Conservation (phyloP, 208 protist species). For the Endotrypanum monterogeii region DNA sequence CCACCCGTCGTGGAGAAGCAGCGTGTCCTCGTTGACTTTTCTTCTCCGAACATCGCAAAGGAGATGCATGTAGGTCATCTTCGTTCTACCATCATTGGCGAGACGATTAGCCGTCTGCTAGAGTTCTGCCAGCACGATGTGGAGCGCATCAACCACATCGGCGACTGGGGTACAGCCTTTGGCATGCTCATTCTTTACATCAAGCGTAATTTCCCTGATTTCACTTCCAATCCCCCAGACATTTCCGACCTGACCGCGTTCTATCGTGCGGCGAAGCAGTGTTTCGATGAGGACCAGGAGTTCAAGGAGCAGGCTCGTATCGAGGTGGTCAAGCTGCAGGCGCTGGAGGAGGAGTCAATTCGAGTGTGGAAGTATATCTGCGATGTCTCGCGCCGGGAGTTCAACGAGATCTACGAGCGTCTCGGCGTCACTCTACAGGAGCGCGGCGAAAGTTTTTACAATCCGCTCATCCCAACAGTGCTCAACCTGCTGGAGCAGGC, state of each 20-base stretch:
- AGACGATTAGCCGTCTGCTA: conserved; percentile 92
- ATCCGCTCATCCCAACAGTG: conserved; percentile 88
- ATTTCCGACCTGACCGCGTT: conserved; percentile 95
- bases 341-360: conserved; percentile 78
- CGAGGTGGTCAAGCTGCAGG: conserved; percentile 93
- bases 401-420: conserved; percentile 92
- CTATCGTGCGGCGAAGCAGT: conserved; percentile 95
- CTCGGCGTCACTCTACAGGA: conserved; percentile 90
- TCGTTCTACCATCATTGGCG: conserved; percentile 98
- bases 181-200: conserved; percentile 98
- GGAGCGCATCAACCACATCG: conserved; percentile 97
- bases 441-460: conserved; percentile 97
- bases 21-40: conserved; percentile 96
- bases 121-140: conserved; percentile 96
- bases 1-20: conserved; percentile 65
- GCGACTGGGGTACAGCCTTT: conserved; percentile 99
- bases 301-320: conserved; percentile 93
- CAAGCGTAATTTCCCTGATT: conserved; percentile 93
- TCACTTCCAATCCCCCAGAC: conserved; percentile 80
- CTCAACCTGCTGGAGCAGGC: conserved; percentile 79
- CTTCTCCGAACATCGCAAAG: conserved; percentile 99
- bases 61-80: conserved; percentile 99
- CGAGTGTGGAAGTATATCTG: conserved; percentile 92
- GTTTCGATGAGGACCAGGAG: conserved; percentile 93
- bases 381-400: conserved; percentile 93